A percentile compares a stretch with the other conserved stretches of the same genome.
phyloP scores from a whole-genome alignment of 495 filamentous ascomycete genomes.

The Neurospora terricola region DNA sequence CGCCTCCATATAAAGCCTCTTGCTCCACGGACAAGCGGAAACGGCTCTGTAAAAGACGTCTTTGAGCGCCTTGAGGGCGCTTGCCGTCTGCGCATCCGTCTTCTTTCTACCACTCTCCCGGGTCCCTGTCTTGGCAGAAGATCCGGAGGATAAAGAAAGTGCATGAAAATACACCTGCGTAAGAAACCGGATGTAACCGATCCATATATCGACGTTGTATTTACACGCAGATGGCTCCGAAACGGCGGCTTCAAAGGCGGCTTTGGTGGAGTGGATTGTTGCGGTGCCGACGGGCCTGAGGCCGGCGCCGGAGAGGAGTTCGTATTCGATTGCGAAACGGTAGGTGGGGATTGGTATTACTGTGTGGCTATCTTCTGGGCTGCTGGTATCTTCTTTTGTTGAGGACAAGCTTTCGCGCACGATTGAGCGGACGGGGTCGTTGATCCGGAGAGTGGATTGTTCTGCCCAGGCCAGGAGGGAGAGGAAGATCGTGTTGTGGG shows the following conservation, averaged over 20 bases:
- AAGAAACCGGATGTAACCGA: conserved; percentile 52
- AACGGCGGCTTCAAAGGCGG: conserved; percentile 60
- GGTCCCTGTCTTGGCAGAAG: neutral
- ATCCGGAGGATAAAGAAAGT: neutral
- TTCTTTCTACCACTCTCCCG: conserved; percentile 19
- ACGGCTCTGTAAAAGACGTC: conserved; percentile 60
- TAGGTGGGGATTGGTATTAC: conserved; percentile 35
- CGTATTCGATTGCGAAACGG: conserved; percentile 58
- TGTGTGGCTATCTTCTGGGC: neutral
- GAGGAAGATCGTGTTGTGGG: conserved; percentile 70
- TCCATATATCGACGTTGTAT: conserved; percentile 50
- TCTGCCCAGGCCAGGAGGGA: conserved; percentile 62
- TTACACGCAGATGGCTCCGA: conserved; percentile 27
- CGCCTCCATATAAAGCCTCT: conserved; percentile 54
- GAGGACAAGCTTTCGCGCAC: conserved; percentile 36
- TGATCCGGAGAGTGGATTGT: conserved; percentile 48
- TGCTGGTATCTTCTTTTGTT: conserved; percentile 21
- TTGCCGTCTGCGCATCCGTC: neutral
- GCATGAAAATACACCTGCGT: neutral
- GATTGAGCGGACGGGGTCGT: conserved; percentile 59
- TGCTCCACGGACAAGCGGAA: conserved; percentile 64
- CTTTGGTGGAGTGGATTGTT: conserved; percentile 42
- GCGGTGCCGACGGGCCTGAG: conserved; percentile 32
- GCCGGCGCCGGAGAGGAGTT: conserved; percentile 28
- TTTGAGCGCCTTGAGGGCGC: conserved; percentile 8